Evolutionary conservation across 345 rosid genomes (phyloP).

Genomic region (Ceriops zippeliana): DNA sequence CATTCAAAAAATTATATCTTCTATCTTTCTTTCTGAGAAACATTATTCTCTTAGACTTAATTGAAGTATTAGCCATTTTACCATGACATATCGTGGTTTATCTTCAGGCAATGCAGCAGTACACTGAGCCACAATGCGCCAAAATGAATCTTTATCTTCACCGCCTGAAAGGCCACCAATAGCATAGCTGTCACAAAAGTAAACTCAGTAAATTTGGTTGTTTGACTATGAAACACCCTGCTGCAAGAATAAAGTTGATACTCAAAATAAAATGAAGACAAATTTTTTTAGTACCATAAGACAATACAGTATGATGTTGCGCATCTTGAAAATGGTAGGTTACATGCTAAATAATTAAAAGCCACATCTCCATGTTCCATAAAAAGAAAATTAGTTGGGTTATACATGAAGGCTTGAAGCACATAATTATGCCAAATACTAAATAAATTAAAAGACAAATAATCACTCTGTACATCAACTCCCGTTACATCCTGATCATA

Average conservation of each 20-base stretch:
- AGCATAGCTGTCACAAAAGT: conserved; percentile 65
- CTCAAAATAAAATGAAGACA: neutral
- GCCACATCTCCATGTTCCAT: neutral
- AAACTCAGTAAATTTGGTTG: conserved; percentile 25
- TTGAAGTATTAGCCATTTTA: conserved; percentile 7
- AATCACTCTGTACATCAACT: too few species aligned
- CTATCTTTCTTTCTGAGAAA: too few species aligned
- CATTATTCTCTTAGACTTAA: too few species aligned
- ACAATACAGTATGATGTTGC: neutral
- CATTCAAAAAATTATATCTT: too few species aligned
- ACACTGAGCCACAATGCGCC: conserved; percentile 87
- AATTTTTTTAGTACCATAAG: neutral
- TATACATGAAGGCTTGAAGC: neutral
- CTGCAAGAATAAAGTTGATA: neutral
- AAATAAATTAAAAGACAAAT: neutral
- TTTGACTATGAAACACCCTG: conserved; percentile 6
- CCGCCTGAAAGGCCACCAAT: conserved; percentile 92
- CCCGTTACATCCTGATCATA: too few species aligned
- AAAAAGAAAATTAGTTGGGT: neutral
- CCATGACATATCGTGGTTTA: conserved; percentile 87
- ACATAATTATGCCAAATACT: neutral
- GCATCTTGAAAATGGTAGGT: neutral
- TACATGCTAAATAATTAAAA: neutral
- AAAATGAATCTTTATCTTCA: conserved; percentile 85
- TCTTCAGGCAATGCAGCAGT: conserved; percentile 71